Percentiles rank a stretch among this genome's conserved stretches.
Conservation (phyloP, 2,329 filamentous ascomycete genomes). For the Claviceps monticola region DNA sequence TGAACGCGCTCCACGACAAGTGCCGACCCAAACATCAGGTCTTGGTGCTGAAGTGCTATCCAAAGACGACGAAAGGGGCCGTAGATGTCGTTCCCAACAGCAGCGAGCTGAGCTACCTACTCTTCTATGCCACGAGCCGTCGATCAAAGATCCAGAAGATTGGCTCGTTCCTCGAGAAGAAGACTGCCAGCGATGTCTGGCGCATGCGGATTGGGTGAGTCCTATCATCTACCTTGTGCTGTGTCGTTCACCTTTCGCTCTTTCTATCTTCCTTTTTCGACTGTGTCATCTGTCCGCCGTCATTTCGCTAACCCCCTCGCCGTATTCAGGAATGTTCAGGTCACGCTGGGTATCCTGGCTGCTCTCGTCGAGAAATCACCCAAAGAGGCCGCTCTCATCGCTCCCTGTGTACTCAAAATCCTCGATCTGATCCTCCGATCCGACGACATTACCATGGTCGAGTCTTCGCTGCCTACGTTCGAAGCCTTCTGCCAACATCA, state of each 20-base stretch:
- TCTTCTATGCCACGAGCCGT: constrained; percentile 92
- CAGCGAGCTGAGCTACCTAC: constrained; percentile 89
- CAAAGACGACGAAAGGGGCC: constrained; percentile 77
- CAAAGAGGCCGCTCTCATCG: constrained; percentile 81
- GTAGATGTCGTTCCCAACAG: constrained; percentile 92
- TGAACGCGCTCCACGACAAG: constrained; percentile 53
- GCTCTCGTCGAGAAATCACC: constrained; percentile 88
- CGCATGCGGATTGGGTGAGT: constrained; percentile 70
- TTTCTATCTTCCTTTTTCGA: not conserved
- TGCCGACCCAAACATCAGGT: constrained; percentile 94
- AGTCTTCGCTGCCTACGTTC: constrained; percentile 77
- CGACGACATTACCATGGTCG: constrained; percentile 81
- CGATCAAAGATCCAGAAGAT: constrained; percentile 95
- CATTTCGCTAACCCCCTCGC: not conserved
- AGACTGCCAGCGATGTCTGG: constrained; percentile 84
- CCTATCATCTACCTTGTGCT: not conserved
- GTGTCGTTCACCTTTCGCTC: not conserved
- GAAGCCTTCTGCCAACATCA: constrained; percentile 80
- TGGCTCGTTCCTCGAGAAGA: constrained; percentile 85
- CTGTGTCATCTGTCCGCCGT: not conserved
- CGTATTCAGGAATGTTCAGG: constrained; percentile 64
- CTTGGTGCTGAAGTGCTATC: constrained; percentile 90
- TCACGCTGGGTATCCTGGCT: constrained; percentile 83
- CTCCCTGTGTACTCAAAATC: constrained; percentile 70
- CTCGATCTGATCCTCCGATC: constrained; percentile 72